phyloP scores from a whole-genome alignment of 768 basidiomycete genomes.

The Udeniomyces megalosporus region DNA sequence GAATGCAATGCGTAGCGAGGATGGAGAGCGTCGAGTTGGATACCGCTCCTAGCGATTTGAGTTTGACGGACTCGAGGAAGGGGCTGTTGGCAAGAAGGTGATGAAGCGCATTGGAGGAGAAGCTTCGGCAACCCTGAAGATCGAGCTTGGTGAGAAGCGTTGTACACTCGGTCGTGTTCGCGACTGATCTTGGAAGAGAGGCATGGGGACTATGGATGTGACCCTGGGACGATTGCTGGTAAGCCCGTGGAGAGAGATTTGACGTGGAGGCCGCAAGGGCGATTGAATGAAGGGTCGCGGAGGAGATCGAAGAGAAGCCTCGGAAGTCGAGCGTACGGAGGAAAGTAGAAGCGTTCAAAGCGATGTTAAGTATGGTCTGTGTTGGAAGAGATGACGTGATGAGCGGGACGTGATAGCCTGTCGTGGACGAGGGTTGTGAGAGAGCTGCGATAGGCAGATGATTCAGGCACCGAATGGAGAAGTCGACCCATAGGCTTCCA shows the following conservation, averaged over 20 bases:
- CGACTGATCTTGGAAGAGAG: neutral
- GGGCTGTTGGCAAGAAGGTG: neutral
- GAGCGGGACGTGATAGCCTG: neutral
- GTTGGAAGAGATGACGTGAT: neutral
- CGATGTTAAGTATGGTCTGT: neutral
- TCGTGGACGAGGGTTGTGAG: neutral
- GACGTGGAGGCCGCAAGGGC: neutral
- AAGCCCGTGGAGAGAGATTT: neutral
- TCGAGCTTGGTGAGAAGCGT: neutral
- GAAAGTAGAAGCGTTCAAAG: neutral
- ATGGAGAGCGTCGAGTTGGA: neutral
- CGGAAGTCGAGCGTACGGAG: neutral
- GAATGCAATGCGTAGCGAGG: neutral
- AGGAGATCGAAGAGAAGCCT: neutral
- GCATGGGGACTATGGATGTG: too few species aligned
- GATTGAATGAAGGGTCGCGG: neutral
- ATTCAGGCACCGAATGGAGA: neutral
- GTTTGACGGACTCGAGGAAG: neutral
- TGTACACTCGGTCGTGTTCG: neutral
- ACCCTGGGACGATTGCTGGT: too few species aligned
- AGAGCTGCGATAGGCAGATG: neutral
- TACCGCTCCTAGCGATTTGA: neutral
- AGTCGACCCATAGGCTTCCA: neutral
- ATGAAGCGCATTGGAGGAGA: neutral
- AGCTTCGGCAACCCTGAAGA: neutral